Evolutionary conservation across 176 grass and related monocot species (phyloP), one percentile per base, ranked within the genome.

Genomic region (Melocanna baccifera): DNA sequence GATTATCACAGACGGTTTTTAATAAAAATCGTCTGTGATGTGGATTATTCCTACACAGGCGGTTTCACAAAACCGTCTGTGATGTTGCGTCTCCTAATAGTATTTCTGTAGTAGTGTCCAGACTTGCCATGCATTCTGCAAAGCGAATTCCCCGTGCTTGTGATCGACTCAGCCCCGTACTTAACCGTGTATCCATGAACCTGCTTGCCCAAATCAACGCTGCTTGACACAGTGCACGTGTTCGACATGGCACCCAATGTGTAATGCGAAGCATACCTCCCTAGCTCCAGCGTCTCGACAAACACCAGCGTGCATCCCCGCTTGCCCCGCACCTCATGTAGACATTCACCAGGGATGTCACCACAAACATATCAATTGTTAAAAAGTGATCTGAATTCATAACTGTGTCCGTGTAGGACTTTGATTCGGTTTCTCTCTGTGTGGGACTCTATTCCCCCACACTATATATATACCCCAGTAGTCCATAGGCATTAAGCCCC

Each of bases 51-150:
- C n/a, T n/a, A n/a, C n/a, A n/a, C n/a, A n/a, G n/a, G n/a, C n/a
- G n/a, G n/a, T n/a, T n/a, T n/a, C n/a, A n/a, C n/a, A n/a, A n/a
- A n/a, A n/a, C n/a, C n/a, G n/a, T n/a, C n/a, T n/a, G n/a, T n/a
- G n/a, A n/a, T n/a, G n/a, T n/a, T n/a, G n/a, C n/a, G n/a, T n/a
- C n/a, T n/a, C n/a, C n/a, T n/a, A n/a, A n/a, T n/a, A n/a, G n/a
- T n/a, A n/a, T n/a, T n/a, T n/a, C n/a, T n/a, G n/a, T n/a, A n/a
- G n/a, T n/a, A n/a, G n/a, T n/a, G n/a, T n/a, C 90, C 88, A 71
- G 70, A 91, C 87, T 86, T 97, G 32, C 88, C 84, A 52, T 97
- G 92, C 67, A 97, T 53, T 23, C 83, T 89, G 63, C 92, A 92
- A 25, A 97, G 78, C 2, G 92, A 92, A 77, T 92, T 92, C 22